These are phyloP conservation scores for Exophiala spinifera DNA, from an alignment of 2,329 filamentous ascomycete genomes.

Conservation along the genomic window DNA sequence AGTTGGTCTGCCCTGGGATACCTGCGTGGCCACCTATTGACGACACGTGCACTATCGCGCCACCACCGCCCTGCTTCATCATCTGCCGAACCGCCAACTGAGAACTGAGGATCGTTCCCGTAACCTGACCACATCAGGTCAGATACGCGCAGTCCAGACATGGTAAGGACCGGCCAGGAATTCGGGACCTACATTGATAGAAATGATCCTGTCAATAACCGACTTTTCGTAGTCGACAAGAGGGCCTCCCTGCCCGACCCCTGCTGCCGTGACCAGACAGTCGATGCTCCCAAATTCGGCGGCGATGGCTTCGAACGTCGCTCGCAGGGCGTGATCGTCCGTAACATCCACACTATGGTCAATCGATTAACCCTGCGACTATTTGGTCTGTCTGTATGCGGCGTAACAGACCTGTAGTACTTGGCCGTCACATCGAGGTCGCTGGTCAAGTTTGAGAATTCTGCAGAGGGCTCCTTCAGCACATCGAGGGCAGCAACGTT, in stretches of 20 bases:
- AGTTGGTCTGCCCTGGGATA: slow-evolving; percentile 34
- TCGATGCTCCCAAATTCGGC: slow-evolving; percentile 41
- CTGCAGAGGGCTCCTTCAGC: slow-evolving; percentile 30
- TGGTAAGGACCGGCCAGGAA: background rate
- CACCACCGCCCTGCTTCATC: slow-evolving; percentile 46
- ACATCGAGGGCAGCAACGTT: slow-evolving; percentile 38
- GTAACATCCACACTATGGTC: slow-evolving; percentile 42
- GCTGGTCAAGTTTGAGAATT: slow-evolving; percentile 38
- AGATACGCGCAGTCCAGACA: background rate
- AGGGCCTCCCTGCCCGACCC: slow-evolving; percentile 44
- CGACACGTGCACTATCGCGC: slow-evolving; percentile 20
- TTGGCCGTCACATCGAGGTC: slow-evolving; percentile 41
- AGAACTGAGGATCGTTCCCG: slow-evolving; percentile 46
- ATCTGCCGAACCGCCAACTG: slow-evolving; percentile 51
- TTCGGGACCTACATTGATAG: slow-evolving; percentile 41
- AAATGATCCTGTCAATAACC: slow-evolving; percentile 40
- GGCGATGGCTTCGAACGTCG: slow-evolving; percentile 42
- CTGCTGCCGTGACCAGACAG: slow-evolving; percentile 37
- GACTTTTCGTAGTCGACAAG: slow-evolving; percentile 45
- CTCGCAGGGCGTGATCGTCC: slow-evolving; percentile 39
- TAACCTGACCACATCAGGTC: slow-evolving; percentile 45
- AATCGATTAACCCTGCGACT: background rate
- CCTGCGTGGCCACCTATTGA: slow-evolving; percentile 15
- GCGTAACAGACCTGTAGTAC: slow-evolving; percentile 38
- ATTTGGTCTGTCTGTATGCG: background rate